phyloP scores from a whole-genome alignment of 2,329 filamentous ascomycete genomes.

The Clathrospora elynae region DNA sequence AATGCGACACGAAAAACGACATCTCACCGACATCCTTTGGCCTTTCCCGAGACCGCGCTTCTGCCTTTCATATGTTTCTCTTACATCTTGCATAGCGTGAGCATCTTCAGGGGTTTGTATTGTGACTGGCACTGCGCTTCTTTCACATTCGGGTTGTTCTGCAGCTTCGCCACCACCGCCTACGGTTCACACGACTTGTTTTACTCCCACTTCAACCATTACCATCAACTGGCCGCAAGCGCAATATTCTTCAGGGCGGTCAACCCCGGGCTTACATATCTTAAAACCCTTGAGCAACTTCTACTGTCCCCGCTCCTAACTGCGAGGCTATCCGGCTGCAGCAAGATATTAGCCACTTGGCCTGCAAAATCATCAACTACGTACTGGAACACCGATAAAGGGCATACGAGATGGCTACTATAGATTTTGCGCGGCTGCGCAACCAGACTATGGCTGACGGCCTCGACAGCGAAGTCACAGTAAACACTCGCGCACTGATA shows the following conservation, averaged over 20 bases:
- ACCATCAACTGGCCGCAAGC: too few relatives aligned
- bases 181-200: conserved; percentile 12
- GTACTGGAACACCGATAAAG: background rate
- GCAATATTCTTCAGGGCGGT: too few relatives aligned
- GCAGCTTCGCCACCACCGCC: conserved; percentile 41
- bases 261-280: background rate
- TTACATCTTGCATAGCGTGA: conserved; percentile 38
- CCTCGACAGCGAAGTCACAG: conserved; percentile 95
- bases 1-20: conserved; percentile 11
- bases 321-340: background rate
- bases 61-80: conserved; percentile 13
- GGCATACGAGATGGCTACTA: conserved; percentile 35
- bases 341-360: conserved; percentile 1
- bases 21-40: conserved; percentile 12
- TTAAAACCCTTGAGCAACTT: background rate
- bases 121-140: conserved; percentile 18
- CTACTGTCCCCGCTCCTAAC: background rate
- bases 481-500: conserved; percentile 94
- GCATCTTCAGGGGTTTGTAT: conserved; percentile 28
- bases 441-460: conserved; percentile 87
- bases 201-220: background rate
- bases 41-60: conserved; percentile 5
- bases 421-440: conserved; percentile 71
- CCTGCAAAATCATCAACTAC: background rate
- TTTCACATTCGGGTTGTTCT: conserved; percentile 26